These are phyloP conservation scores for Senna siamea DNA, from an alignment of 306 rosid genomes.

Conservation along the genomic window DNA sequence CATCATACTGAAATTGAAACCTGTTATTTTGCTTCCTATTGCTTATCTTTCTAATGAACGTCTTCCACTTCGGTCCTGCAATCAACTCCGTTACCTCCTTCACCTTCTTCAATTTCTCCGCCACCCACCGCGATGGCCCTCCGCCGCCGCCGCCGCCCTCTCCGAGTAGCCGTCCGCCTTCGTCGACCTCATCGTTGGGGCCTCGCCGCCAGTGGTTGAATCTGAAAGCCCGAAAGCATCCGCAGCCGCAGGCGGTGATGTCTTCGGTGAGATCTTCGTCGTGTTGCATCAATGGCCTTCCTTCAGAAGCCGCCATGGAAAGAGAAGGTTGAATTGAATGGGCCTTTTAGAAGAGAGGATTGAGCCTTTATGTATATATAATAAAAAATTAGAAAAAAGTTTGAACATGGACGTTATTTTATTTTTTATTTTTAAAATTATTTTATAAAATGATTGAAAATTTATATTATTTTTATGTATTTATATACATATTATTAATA, in stretches of 20 bases:
- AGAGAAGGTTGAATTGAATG: too few relatives aligned
- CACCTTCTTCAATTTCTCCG: constrained; percentile 47
- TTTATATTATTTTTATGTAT: too few relatives aligned
- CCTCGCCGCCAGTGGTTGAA: constrained; percentile 36
- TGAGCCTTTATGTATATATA: too few relatives aligned
- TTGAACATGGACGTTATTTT: too few relatives aligned
- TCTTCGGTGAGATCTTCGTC: constrained; percentile 41
- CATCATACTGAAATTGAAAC: constrained; percentile 61
- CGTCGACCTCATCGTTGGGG: constrained; percentile 32
- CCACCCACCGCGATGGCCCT: constrained; percentile 50
- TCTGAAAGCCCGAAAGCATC: constrained; percentile 50
- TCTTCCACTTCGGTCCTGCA: constrained; percentile 85
- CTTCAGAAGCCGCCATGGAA: constrained; percentile 45
- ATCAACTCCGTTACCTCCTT: constrained; percentile 63
- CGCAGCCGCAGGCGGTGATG: constrained; percentile 49
- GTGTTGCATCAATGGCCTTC: constrained; percentile 41
- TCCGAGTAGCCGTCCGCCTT: too few relatives aligned
- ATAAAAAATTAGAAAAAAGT: too few relatives aligned
- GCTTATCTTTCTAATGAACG: constrained; percentile 65
- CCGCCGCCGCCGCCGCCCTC: constrained; percentile 31
- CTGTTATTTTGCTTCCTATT: constrained; percentile 38
- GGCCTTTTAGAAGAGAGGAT: too few relatives aligned
- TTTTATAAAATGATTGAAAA: too few relatives aligned
- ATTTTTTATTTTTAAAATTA: too few relatives aligned
- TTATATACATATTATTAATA: too few relatives aligned